These are phyloP conservation scores for Aspergillus pseudotamarii DNA, from an alignment of 2,329 filamentous ascomycete species.

Conservation along the genomic window DNA sequence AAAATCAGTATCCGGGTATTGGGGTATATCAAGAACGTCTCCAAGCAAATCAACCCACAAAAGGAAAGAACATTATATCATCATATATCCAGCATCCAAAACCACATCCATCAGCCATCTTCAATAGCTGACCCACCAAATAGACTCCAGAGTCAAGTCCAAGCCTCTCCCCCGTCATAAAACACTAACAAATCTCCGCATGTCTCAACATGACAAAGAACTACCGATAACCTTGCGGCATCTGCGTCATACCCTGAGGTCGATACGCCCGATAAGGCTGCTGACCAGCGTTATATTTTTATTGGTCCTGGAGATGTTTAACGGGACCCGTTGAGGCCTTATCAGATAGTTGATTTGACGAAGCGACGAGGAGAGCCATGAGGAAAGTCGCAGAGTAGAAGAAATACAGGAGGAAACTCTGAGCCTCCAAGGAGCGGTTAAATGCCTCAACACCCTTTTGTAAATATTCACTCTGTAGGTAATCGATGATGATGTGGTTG, in stretches of 20 bases:
- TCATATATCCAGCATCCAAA: not conserved
- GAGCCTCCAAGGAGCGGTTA: conserved; percentile 5
- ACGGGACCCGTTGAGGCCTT: not conserved
- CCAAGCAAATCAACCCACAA: not conserved
- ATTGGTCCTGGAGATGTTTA: not conserved
- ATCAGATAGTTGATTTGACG: not conserved
- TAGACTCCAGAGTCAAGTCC: too few relatives aligned
- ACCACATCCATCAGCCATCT: not conserved
- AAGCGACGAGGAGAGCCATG: conserved; percentile 9
- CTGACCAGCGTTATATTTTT: not conserved
- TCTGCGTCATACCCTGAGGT: not conserved
- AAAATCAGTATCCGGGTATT: not conserved
- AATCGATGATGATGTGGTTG: not conserved
- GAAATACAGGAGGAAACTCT: conserved; percentile 11
- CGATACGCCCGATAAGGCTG: not conserved
- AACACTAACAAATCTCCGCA: not conserved
- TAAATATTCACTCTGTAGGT: not conserved
- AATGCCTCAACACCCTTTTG: not conserved
- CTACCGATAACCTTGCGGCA: not conserved
- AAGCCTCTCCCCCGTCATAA: not conserved
- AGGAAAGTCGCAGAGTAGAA: conserved; percentile 17
- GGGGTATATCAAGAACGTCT: not conserved
- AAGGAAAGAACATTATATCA: not conserved
- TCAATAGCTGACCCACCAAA: not conserved
- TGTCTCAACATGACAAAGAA: not conserved